These are phyloP conservation scores for Aspergillus avenaceus DNA, from an alignment of 495 filamentous ascomycete genomes.

Conservation along the genomic window DNA sequence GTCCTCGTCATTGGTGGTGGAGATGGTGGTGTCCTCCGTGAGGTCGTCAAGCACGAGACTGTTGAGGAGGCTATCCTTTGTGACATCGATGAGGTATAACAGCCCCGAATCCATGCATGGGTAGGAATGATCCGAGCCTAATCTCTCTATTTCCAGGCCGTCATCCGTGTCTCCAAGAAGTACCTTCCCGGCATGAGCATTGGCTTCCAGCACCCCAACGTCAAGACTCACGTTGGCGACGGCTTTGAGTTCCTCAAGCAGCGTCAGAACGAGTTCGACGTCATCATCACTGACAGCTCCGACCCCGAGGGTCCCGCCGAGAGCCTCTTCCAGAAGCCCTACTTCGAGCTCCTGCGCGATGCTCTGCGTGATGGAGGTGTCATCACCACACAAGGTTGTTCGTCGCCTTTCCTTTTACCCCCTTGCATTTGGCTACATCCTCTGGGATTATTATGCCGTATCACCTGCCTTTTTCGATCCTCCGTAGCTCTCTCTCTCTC, in stretches of 20 bases:
- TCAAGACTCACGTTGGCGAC: conserved; percentile 86
- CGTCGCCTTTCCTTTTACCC: conserved; percentile 63
- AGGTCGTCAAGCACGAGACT: conserved; percentile 96
- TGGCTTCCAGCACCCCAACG: conserved; percentile 89
- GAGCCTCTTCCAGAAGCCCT: conserved; percentile 95
- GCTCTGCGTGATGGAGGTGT: conserved; percentile 94
- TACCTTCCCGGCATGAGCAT: conserved; percentile 94
- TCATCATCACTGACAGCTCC: conserved; percentile 98
- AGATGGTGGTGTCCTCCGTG: conserved; percentile 93
- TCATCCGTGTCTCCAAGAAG: conserved; percentile 97
- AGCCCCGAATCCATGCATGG: not conserved
- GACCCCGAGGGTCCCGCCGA: conserved; percentile 97
- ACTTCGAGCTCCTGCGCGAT: conserved; percentile 87
- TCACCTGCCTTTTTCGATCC: too few relatives aligned
- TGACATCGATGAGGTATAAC: conserved; percentile 90
- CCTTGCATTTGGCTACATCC: not conserved
- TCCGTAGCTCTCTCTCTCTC: too few relatives aligned
- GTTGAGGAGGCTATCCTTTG: conserved; percentile 92
- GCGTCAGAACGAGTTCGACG: conserved; percentile 92
- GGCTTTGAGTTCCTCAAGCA: conserved; percentile 96
- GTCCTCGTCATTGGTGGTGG: conserved; percentile 97
- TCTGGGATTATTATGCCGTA: too few relatives aligned
- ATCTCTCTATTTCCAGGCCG: conserved; percentile 54
- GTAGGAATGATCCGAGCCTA: not conserved
- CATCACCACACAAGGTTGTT: conserved; percentile 99